These are phyloP conservation scores for Bothriochloa decipiens DNA, from an alignment of 176 grass and related monocot species.

Conservation along the genomic window DNA sequence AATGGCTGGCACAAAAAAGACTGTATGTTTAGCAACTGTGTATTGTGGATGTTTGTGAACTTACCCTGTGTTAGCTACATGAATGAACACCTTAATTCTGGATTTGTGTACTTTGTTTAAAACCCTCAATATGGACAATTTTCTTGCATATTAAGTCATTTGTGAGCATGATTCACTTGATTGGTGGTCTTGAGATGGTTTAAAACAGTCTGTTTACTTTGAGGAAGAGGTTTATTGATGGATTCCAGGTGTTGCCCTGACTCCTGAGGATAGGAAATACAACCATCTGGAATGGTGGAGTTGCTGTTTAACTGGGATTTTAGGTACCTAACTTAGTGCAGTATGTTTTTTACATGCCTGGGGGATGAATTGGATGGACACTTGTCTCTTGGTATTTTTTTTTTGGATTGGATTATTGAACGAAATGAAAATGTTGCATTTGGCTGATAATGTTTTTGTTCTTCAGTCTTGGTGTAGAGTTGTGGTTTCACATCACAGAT, in stretches of 20 bases:
- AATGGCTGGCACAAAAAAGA: slow-evolving; percentile 11
- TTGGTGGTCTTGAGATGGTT: background rate
- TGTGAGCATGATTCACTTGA: background rate
- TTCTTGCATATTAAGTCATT: background rate
- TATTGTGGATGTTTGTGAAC: background rate
- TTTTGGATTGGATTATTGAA: too few relatives aligned
- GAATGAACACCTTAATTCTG: background rate
- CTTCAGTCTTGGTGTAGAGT: too few relatives aligned
- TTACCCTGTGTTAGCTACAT: background rate
- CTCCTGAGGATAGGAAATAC: background rate
- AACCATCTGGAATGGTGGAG: background rate
- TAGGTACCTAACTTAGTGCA: background rate
- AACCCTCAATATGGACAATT: background rate
- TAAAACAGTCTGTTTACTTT: background rate
- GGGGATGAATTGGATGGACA: too few relatives aligned
- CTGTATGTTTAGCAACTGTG: background rate
- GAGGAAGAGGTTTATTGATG: background rate
- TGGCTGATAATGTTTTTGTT: too few relatives aligned
- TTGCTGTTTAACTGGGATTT: background rate
- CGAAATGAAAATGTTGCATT: too few relatives aligned
- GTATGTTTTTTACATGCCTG: background rate
- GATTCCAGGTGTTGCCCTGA: background rate
- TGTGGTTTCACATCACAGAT: too few relatives aligned
- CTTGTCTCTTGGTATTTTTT: too few relatives aligned
- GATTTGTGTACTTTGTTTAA: background rate